phyloP scores from a whole-genome alignment of 345 rosid genomes.

The Brassica juncea region DNA sequence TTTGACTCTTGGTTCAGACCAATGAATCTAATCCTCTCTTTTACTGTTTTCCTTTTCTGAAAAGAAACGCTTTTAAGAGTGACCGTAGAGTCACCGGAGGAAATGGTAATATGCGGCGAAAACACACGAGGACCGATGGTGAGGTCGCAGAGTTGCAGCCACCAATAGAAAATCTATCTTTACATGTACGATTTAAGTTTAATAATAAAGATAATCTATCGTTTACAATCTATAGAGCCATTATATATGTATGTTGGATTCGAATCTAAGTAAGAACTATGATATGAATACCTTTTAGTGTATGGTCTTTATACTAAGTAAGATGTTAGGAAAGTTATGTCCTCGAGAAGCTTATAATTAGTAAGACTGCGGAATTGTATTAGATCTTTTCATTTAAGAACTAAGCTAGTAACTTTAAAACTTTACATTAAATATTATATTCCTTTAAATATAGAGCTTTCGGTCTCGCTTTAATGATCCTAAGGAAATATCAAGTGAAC shows the following conservation, averaged over 20 bases:
- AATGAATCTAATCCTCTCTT: slow-evolving; percentile 34
- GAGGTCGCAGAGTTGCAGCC: not conserved
- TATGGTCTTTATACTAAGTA: no score
- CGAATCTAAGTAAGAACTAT: not conserved
- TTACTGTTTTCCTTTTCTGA: not conserved
- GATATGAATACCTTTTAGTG: no score
- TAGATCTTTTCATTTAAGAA: no score
- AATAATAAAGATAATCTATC: not conserved
- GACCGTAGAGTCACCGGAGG: slow-evolving; percentile 34
- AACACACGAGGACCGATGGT: slow-evolving; percentile 10
- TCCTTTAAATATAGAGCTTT: no score
- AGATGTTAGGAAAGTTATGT: no score
- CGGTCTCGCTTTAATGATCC: no score
- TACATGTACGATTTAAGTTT: not conserved
- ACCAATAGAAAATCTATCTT: not conserved
- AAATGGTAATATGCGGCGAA: slow-evolving; percentile 28
- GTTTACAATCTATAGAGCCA: not conserved
- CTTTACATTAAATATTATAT: no score
- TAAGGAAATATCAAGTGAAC: no score
- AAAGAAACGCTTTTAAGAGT: not conserved
- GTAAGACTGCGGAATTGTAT: no score
- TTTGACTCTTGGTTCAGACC: slow-evolving; percentile 24
- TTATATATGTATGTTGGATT: not conserved
- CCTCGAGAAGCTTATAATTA: no score
- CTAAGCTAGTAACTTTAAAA: no score